phyloP scores from a whole-genome alignment of 139 green algal species.

The Astrephomene gubernaculifera region DNA sequence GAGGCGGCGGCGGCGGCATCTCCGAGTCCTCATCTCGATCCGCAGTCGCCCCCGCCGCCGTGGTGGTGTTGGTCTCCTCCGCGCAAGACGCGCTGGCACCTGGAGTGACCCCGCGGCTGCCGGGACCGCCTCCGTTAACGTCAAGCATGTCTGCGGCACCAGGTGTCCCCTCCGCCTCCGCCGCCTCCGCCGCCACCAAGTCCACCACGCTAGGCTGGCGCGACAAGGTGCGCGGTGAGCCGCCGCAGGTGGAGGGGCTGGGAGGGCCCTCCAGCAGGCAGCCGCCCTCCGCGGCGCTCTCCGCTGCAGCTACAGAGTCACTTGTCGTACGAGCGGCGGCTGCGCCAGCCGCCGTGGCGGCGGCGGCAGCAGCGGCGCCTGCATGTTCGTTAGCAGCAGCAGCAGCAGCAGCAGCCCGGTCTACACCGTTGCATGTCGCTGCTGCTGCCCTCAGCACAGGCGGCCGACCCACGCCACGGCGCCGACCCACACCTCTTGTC shows the following conservation, averaged over 20 bases:
- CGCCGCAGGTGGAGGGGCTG: not conserved
- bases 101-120: conserved; percentile 6
- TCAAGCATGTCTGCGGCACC: not conserved
- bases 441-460: too few relatives aligned
- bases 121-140: not conserved
- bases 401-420: too few relatives aligned
- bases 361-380: not conserved
- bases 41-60: not conserved
- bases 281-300: conserved; percentile 30
- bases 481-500: too few relatives aligned
- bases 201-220: not conserved
- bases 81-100: not conserved
- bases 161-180: not conserved
- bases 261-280: not conserved
- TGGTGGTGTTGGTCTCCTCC: not conserved
- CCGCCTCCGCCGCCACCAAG: not conserved
- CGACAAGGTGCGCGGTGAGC: not conserved
- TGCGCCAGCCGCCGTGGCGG: not conserved
- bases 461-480: too few relatives aligned
- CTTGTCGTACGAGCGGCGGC: not conserved
- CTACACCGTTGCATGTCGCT: too few relatives aligned
- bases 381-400: not conserved
- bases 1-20: too few relatives aligned
- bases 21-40: not conserved
- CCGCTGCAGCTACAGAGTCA: conserved; percentile 21